Conservation (phyloP, 1,139 yeast genomes). For the Saccharomyces hybrid region DNA sequence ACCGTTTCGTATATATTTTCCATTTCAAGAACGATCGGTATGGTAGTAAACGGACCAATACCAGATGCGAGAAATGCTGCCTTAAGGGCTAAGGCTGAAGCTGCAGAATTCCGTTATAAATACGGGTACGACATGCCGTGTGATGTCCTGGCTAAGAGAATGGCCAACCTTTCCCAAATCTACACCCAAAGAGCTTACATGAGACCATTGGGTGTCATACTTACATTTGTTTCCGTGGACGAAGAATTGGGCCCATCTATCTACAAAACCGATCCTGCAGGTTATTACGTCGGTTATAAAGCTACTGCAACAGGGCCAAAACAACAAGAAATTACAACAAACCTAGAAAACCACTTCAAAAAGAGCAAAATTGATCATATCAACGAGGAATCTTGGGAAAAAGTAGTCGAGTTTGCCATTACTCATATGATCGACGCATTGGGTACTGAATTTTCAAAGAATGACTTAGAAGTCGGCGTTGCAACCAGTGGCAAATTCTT, state of each 20-base stretch:
- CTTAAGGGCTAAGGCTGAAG: conserved; percentile 82
- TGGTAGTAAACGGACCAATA: conserved; percentile 92
- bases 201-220: conserved; percentile 94
- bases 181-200: conserved; percentile 98
- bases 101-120: conserved; percentile 91
- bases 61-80: conserved; percentile 95
- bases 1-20: conserved; percentile 82
- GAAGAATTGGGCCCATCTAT: conserved; percentile 87
- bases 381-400: conserved; percentile 74
- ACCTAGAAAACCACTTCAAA: conserved; percentile 85
- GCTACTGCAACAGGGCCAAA: conserved; percentile 96
- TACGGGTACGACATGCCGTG: conserved; percentile 97
- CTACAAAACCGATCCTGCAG: conserved; percentile 95
- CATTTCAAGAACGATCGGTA: conserved; percentile 75
- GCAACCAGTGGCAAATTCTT: conserved; percentile 64
- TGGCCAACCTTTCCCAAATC: conserved; percentile 91
- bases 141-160: conserved; percentile 84
- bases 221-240: conserved; percentile 82
- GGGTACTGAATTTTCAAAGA: conserved; percentile 88
- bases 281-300: conserved; percentile 83
- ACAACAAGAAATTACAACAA: conserved; percentile 91
- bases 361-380: conserved; percentile 29
- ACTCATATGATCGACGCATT: conserved; percentile 76
- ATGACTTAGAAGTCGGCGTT: conserved; percentile 88
- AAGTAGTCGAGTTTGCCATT: conserved; percentile 84